phyloP scores from a whole-genome alignment of 2,329 filamentous ascomycete species.

The Pyricularia sp. region DNA sequence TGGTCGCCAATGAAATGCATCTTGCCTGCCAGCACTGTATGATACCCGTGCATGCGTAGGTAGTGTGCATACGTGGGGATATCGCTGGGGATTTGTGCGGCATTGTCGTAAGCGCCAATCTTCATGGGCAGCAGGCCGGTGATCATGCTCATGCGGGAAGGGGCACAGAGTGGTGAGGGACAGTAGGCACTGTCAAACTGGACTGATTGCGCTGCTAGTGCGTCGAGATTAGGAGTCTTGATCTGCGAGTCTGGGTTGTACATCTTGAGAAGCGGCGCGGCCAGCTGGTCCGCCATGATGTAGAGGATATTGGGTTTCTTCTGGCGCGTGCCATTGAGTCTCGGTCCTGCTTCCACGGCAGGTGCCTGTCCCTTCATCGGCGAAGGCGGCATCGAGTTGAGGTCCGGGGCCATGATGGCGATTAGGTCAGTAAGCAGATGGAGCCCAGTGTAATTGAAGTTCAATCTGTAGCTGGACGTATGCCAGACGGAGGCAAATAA shows the following conservation, averaged over 20 bases:
- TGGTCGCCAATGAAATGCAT: constrained; percentile 98
- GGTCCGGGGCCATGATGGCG: constrained; percentile 58
- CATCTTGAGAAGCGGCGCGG: constrained; percentile 83
- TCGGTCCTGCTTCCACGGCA: constrained; percentile 6
- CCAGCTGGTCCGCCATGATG: constrained; percentile 96
- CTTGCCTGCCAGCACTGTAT: constrained; percentile 86
- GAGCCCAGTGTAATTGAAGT: background rate
- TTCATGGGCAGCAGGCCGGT: constrained; percentile 84
- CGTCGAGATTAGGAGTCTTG: constrained; percentile 84
- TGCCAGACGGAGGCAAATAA: background rate
- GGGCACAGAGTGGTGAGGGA: constrained; percentile 85
- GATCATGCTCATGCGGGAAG: constrained; percentile 90
- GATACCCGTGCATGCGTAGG: constrained; percentile 73
- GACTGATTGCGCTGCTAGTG: constrained; percentile 69
- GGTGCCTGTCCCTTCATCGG: constrained; percentile 17
- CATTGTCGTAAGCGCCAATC: constrained; percentile 89
- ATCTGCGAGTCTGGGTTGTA: constrained; percentile 84
- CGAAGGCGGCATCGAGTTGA: constrained; percentile 60
- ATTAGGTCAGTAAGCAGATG: background rate
- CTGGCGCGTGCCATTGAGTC: constrained; percentile 13
- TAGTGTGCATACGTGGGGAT: constrained; percentile 91
- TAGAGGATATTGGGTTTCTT: constrained; percentile 60
- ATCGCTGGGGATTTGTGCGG: constrained; percentile 72
- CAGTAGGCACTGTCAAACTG: constrained; percentile 94
- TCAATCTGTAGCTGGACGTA: background rate